Percentiles rank a stretch among this genome's conserved stretches.
These are phyloP conservation scores for Hyaloscypha hepaticicola DNA, from an alignment of 495 filamentous ascomycete genomes.

Conservation along the genomic window DNA sequence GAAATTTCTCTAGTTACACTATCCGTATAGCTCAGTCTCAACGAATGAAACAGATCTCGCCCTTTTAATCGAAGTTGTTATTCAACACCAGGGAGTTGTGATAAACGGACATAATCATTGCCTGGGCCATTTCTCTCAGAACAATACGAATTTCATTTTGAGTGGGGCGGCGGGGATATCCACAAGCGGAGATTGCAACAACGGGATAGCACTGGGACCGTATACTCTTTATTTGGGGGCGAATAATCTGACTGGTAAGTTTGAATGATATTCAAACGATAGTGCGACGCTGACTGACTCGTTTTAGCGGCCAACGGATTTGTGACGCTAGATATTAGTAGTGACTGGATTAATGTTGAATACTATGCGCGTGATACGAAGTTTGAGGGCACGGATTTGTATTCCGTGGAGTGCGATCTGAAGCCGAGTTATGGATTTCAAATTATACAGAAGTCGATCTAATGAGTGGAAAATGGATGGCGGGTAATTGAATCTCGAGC, in stretches of 20 bases:
- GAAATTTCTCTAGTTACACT: too few species aligned
- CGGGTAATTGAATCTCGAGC: too few species aligned
- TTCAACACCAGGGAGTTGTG: neutral
- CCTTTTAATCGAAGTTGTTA: neutral
- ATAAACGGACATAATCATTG: constrained; percentile 12
- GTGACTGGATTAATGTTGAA: neutral
- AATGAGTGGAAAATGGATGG: too few species aligned
- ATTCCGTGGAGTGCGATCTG: neutral
- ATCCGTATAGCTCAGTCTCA: too few species aligned
- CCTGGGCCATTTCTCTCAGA: neutral
- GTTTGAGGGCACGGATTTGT: neutral
- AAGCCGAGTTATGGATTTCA: neutral
- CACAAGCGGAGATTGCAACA: constrained; percentile 5
- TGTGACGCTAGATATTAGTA: neutral
- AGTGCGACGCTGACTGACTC: neutral
- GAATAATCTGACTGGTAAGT: constrained; percentile 4
- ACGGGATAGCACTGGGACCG: constrained; percentile 4
- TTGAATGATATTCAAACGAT: too few species aligned
- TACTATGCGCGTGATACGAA: neutral
- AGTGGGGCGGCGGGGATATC: constrained; percentile 5
- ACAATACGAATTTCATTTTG: constrained; percentile 12
- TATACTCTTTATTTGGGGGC: constrained; percentile 1
- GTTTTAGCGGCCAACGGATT: constrained; percentile 6
- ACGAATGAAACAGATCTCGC: constrained; percentile 4
- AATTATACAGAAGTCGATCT: neutral